These are phyloP conservation scores for Rhizopogon roseolus DNA, from an alignment of 768 basidiomycete genomes.

Conservation along the genomic window DNA sequence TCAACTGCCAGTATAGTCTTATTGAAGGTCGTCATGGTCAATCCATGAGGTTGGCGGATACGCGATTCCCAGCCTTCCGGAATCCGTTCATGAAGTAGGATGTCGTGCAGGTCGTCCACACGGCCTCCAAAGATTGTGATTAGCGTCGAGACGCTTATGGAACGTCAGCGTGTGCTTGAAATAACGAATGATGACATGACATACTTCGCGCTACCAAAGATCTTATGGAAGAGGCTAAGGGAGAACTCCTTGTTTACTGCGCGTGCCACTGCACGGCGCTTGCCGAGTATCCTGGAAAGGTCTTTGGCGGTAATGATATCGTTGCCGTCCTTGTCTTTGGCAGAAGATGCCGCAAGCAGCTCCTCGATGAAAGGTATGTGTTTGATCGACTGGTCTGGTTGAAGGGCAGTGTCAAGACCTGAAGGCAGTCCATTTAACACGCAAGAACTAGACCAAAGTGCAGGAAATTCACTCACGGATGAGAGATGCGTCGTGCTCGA, in stretches of 20 bases:
- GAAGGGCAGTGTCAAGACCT: conserved; percentile 51
- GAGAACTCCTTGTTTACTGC: conserved; percentile 55
- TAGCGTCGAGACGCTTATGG: conserved; percentile 56
- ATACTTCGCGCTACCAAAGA: conserved; percentile 70
- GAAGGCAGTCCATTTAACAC: conserved; percentile 1
- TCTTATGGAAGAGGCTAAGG: conserved; percentile 45
- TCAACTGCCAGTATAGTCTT: neutral
- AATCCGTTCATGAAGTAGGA: conserved; percentile 64
- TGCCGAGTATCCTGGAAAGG: conserved; percentile 50
- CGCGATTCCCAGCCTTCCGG: conserved; percentile 70
- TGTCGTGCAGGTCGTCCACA: conserved; percentile 44
- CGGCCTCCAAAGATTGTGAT: conserved; percentile 66
- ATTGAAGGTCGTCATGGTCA: conserved; percentile 61
- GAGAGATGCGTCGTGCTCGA: conserved; percentile 31
- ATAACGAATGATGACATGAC: conserved; percentile 14
- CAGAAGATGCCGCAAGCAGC: conserved; percentile 55
- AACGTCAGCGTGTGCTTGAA: neutral
- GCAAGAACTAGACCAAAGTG: neutral
- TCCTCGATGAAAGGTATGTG: conserved; percentile 50
- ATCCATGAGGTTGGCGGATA: conserved; percentile 45
- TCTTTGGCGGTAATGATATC: conserved; percentile 51
- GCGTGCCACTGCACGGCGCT: conserved; percentile 57
- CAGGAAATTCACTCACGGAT: conserved; percentile 22
- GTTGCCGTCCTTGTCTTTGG: conserved; percentile 45
- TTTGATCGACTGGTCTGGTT: conserved; percentile 48